Base-by-base conservation (phyloP, 192 early-diverging fungal genomes). In the Umbelopsis sp. region DNA sequence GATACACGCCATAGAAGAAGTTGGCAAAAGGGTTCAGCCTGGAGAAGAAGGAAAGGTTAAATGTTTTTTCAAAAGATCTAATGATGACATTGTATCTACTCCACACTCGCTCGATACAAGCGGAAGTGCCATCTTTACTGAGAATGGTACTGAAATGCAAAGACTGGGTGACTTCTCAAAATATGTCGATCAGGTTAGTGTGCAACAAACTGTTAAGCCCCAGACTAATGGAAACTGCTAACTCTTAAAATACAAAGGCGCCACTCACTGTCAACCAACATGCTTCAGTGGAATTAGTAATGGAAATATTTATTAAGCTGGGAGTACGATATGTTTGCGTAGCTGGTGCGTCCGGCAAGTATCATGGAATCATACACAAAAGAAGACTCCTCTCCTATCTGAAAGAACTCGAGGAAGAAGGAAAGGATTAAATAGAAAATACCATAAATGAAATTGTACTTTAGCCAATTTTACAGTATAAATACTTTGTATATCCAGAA, bases 311-410 rank as follows among this genome's bases (percentile, higher is more conserved):
- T 72, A 82, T 90, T 51, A 92, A 95, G 66, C 71, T 97, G 46
- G 95, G 96, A 3, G 80, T 92, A 27, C 87, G 89, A 50, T 93
- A 91, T 46, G 71, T 97, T 2, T 92, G 91, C 72, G 94, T 97
- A 11, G 87, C 88, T 9, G 81, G 92, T 53, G 49, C 66, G 10
- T 82, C 88, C 21, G 94, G 95, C 2, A 71, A 84, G 16, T 93
- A 86, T 52, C 87, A 89, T 47, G 96, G 95, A 20, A 85, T 95
- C 49, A 91, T 97, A 25, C 90, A 92, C 75, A 97, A 96, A 80
- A 94, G 94, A 73, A 77, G 86, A 20, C 76, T 95, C 16, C 77
- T 96, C n/a, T 85, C 84, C 8, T 94, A 88, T 71, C 72, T 93
- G 16, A 91, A 89, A 58, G 89, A 91, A 67, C 72, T 91, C 12